Evolutionary conservation across 345 rosid species (phyloP), one percentile per base, ranked within the genome.

Genomic region (Arabis hirsuta): DNA sequence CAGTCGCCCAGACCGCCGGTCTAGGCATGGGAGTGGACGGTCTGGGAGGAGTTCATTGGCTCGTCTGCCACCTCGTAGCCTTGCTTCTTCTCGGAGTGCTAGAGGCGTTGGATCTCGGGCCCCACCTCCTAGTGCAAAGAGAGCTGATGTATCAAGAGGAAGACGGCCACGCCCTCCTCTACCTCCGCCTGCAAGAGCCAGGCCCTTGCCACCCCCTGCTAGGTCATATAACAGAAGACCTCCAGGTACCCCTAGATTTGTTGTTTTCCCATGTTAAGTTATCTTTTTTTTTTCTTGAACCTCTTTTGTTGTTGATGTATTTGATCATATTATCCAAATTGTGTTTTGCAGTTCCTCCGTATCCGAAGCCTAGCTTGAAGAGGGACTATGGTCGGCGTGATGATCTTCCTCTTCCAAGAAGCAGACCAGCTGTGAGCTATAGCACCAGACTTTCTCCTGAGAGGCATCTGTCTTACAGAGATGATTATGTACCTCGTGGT

Each of bases 211-310:
- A 34, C 90, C 86, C 26, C 91, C 88, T 69, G 51, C 88, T 44
- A 84, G 98, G 80, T 85, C 93, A 43, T 95, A 90, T 79, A 90
- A 90, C 53, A 84, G 98, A 76, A 89, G 96, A 73, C 85, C 88
- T 29, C 88, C 96, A 54, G 89, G 99, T 95, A 85, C 60, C 53
- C 56, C 67, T 59, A 47, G 65, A 32, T 38, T 46, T 38, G n/a
- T 9, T 41, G 7, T 59, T 50, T 50, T 12, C 47, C 51, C 47
- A 29, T 46, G 65, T 41, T 61, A 5, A 66, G 12, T 42, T 41
- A 13, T 42, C n/a, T 22, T 59, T 22, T 59, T 59, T 45, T 20
- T 38, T 9, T 56, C 32, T 42, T 48, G 38, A 29, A 46, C 44
- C 11, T 27, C 3, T 22, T 29, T 14, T 66, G 44, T 16, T 34